Base-by-base conservation (phyloP, 1,139 yeast species). In the Saccharomyces hybrid region DNA sequence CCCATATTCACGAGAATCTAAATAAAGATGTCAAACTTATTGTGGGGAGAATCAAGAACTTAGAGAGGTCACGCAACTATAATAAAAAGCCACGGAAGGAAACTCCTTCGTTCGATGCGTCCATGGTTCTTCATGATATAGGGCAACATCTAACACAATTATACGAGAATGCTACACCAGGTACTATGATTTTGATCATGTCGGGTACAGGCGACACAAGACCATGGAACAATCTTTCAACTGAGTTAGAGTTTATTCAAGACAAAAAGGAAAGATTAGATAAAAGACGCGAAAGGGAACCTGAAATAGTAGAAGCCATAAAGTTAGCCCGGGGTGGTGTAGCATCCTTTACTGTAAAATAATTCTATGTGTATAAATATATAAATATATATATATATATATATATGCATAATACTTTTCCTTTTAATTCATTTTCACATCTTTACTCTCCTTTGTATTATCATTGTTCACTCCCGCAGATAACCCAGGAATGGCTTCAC, bases 161-260 rank as follows among this genome's bases (percentile, higher is more conserved):
- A 4, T 82, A 85, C 63, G 71, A 75, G 0, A 59, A 67, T 2
- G 65, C 86, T 25, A 90, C 96, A 0, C 70, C 73, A 0, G 77
- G 82, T 50, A 78, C 95, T 0, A 71, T 84, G 27, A 63, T 91
- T 34, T 71, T 89, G 0, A 67, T 90, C 0, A 74, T 81, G 62
- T 77, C 89, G 0, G 88, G 86, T 1, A 75, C 79, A 54, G 90
- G 91, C 2, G 80, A 82, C 61, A 82, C 85, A 2, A 66, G 75
- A 20, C 78, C 75, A 27, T 69, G 67, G 64, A 62, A 60, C 31
- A 54, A 56, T 23, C 53, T 70, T 49, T 77, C 84, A 80, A 66
- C 70, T 14, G 68, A 73, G 50, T 71, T 88, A 50, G 81, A 79
- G 57, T 64, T 64, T 11, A 60, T 75, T 27, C 38, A 51, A 8